Conservation (phyloP, 331 rosid species). For the Malus hybrid region DNA sequence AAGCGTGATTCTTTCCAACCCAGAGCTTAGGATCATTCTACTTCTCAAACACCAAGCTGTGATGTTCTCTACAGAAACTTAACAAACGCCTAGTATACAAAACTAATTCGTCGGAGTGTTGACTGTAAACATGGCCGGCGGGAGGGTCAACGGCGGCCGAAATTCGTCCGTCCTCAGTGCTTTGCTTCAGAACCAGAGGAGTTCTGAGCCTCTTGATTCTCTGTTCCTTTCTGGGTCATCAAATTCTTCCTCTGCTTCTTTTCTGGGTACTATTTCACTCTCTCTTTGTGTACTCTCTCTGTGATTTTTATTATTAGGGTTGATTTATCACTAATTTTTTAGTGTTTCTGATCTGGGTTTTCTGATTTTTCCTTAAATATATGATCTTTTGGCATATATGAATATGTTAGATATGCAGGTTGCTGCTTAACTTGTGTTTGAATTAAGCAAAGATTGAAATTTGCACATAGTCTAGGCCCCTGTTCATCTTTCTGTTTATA, state of each 20-base stretch:
- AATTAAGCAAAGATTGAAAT: not conserved
- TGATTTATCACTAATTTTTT: not conserved
- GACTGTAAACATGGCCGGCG: conserved; percentile 38
- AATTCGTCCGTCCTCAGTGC: conserved; percentile 23
- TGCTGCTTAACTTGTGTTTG: not conserved
- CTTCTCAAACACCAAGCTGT: not conserved
- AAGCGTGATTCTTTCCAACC: conserved; percentile 28
- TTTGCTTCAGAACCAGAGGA: conserved; percentile 44
- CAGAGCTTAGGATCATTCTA: not conserved
- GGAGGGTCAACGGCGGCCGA: conserved; percentile 23
- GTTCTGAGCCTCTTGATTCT: conserved; percentile 44
- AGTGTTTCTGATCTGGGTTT: not conserved
- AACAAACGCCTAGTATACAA: not conserved
- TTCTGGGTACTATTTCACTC: conserved; percentile 24
- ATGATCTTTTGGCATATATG: not conserved
- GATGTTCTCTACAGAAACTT: not conserved
- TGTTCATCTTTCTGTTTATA: not conserved
- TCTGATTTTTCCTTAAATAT: not conserved
- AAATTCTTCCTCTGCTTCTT: conserved; percentile 26
- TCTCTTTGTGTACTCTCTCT: not conserved
- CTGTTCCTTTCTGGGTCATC: conserved; percentile 57
- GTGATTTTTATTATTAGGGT: not conserved
- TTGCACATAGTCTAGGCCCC: not conserved
- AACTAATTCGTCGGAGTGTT: not conserved
- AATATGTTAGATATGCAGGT: not conserved